Conservation (phyloP, 1,284 basidiomycete genomes). For the Apiotrichum montevideense region DNA sequence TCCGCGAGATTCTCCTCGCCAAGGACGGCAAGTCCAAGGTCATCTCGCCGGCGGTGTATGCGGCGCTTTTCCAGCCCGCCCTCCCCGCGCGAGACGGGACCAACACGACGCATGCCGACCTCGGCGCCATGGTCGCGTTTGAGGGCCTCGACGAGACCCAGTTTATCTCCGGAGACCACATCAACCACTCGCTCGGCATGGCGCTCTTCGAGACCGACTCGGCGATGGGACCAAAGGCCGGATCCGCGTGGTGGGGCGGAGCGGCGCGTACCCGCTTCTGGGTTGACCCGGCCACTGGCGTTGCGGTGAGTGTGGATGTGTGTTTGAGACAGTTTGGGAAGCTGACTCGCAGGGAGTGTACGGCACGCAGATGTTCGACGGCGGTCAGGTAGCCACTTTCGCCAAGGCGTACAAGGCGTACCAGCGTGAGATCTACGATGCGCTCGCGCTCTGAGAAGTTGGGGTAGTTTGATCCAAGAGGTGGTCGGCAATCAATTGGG, state of each 20-base stretch:
- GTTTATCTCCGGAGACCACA: slow-evolving; percentile 2
- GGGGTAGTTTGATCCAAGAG: no score
- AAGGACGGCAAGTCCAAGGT: slow-evolving; percentile 5
- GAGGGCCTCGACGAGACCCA: not conserved
- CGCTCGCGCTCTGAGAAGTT: slow-evolving; percentile 10
- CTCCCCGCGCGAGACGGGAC: slow-evolving; percentile 3
- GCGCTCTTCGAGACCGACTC: not conserved
- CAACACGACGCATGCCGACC: slow-evolving; percentile 7
- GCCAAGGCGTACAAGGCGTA: slow-evolving; percentile 21
- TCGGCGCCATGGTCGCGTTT: not conserved
- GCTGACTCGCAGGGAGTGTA: slow-evolving; percentile 7
- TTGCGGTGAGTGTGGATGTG: slow-evolving; percentile 19
- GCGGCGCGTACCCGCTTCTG: slow-evolving; percentile 29
- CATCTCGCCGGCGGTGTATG: slow-evolving; percentile 14
- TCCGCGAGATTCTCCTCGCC: slow-evolving; percentile 22
- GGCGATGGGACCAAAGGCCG: slow-evolving; percentile 7
- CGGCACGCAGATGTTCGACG: slow-evolving; percentile 19
- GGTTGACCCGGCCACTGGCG: slow-evolving; percentile 25
- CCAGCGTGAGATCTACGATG: slow-evolving; percentile 27
- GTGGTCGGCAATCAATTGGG: no score
- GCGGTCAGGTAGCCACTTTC: slow-evolving; percentile 12
- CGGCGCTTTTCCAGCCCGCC: slow-evolving; percentile 19
- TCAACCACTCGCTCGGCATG: slow-evolving; percentile 2
- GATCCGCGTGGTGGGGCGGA: slow-evolving; percentile 24
- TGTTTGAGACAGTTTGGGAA: not conserved